Evolutionary conservation across 2,329 filamentous ascomycete species (phyloP).

Genomic region (Monosporascus sp.): DNA sequence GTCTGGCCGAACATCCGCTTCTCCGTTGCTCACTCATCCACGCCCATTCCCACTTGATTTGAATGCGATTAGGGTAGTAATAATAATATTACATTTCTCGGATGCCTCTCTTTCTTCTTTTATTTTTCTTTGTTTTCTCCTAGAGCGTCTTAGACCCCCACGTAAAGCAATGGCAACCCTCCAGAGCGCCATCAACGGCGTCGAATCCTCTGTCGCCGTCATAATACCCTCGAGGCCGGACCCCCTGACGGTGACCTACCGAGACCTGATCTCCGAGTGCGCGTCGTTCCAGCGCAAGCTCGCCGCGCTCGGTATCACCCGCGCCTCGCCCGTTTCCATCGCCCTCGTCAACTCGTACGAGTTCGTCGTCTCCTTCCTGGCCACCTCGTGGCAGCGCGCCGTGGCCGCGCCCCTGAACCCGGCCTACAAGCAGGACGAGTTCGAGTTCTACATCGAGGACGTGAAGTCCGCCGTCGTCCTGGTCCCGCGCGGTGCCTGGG

Average conservation of each 20-base stretch:
- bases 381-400: slow-evolving; percentile 76
- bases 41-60: no score
- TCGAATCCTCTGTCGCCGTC: slow-evolving; percentile 50
- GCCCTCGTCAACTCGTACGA: slow-evolving; percentile 80
- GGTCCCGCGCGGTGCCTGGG: slow-evolving; percentile 66
- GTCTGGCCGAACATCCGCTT: no score
- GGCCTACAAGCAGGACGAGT: slow-evolving; percentile 83
- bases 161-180: slow-evolving; percentile 34
- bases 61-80: not conserved
- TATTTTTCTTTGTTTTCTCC: not conserved
- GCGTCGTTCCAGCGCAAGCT: slow-evolving; percentile 71
- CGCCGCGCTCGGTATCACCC: slow-evolving; percentile 65
- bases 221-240: slow-evolving; percentile 64
- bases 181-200: slow-evolving; percentile 44
- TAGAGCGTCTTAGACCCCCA: not conserved
- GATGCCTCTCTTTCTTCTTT: no score
- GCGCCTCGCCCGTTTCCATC: slow-evolving; percentile 71
- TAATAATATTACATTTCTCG: slow-evolving; percentile 1
- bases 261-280: slow-evolving; percentile 61
- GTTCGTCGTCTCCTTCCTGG: slow-evolving; percentile 82
- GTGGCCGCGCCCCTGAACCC: slow-evolving; percentile 85
- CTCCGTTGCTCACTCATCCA: no score
- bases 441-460: slow-evolving; percentile 89
- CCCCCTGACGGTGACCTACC: slow-evolving; percentile 64
- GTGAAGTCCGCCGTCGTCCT: slow-evolving; percentile 73